phyloP scores from a whole-genome alignment of 106 monocot species.

The Allium sativum region DNA sequence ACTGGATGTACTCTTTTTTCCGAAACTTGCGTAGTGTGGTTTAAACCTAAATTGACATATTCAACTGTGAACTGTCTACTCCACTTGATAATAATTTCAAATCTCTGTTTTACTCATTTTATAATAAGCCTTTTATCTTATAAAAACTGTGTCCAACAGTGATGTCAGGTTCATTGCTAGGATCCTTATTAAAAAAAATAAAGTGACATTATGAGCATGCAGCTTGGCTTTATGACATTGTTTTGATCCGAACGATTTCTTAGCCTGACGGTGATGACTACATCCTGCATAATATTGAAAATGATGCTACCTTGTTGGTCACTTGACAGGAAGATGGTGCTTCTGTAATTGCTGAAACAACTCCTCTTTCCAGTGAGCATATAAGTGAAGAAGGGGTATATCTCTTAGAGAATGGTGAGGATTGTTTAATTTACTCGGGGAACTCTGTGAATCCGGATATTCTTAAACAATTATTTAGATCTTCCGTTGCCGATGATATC shows the following conservation, averaged over 20 bases:
- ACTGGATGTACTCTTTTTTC: too few species aligned
- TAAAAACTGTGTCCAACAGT: background rate
- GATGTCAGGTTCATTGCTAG: background rate
- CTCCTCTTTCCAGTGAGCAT: slow-evolving; percentile 87
- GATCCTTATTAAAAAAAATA: background rate
- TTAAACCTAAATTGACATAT: too few species aligned
- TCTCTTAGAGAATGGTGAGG: slow-evolving; percentile 97
- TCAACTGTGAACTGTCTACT: too few species aligned
- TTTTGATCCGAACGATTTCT: too few species aligned
- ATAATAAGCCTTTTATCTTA: background rate
- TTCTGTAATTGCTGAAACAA: slow-evolving; percentile 31
- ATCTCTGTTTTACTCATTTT: background rate
- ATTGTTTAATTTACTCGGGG: slow-evolving; percentile 85
- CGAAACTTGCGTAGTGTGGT: too few species aligned
- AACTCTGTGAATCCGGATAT: slow-evolving; percentile 49
- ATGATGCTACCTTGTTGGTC: background rate
- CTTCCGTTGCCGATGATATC: slow-evolving; percentile 52
- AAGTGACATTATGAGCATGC: too few species aligned
- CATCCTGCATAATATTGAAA: too few species aligned
- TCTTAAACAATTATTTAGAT: slow-evolving; percentile 74
- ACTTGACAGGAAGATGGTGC: slow-evolving; percentile 49
- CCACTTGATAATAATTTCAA: too few species aligned
- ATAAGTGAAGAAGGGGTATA: slow-evolving; percentile 84
- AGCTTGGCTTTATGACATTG: background rate
- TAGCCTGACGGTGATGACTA: too few species aligned